These are phyloP conservation scores for Suillus weaverae DNA, from an alignment of 768 basidiomycete genomes.

Conservation along the genomic window DNA sequence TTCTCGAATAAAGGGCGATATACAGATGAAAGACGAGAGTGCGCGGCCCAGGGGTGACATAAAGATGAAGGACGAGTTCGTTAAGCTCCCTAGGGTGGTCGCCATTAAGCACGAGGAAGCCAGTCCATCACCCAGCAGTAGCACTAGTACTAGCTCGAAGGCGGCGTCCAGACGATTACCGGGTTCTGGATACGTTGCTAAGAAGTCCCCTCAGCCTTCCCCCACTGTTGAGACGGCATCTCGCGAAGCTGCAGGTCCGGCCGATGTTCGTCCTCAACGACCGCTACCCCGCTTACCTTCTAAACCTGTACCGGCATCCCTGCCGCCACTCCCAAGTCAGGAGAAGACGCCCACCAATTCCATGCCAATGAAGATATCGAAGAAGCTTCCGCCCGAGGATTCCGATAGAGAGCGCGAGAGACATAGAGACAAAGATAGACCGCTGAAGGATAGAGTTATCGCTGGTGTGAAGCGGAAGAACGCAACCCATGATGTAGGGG, in stretches of 20 bases:
- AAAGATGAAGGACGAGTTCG: slow-evolving; percentile 48
- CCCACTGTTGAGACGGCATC: slow-evolving; percentile 11
- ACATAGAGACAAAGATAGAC: slow-evolving; percentile 25
- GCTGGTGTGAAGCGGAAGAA: slow-evolving; percentile 43
- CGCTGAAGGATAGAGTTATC: slow-evolving; percentile 24
- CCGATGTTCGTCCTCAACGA: slow-evolving; percentile 31
- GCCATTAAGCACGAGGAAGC: slow-evolving; percentile 30
- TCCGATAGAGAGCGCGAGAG: slow-evolving; percentile 26
- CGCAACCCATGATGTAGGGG: slow-evolving; percentile 30
- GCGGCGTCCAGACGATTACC: slow-evolving; percentile 37
- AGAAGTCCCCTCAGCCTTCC: slow-evolving; percentile 31
- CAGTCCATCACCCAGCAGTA: slow-evolving; percentile 17
- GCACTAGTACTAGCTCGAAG: slow-evolving; percentile 17
- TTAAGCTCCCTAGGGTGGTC: slow-evolving; percentile 31
- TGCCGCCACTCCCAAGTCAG: slow-evolving; percentile 24
- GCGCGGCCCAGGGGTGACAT: slow-evolving; percentile 37
- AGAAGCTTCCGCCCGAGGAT: slow-evolving; percentile 29
- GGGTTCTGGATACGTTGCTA: slow-evolving; percentile 49
- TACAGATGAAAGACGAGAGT: slow-evolving; percentile 39
- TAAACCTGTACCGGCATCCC: slow-evolving; percentile 33
- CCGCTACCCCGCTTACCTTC: slow-evolving; percentile 31
- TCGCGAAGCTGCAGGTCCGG: slow-evolving; percentile 25
- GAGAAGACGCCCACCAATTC: slow-evolving; percentile 23
- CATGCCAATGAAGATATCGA: slow-evolving; percentile 16
- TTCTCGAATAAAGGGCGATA: slow-evolving; percentile 36